Conservation (phyloP, 306 rosid genomes). For the Mimosa pudica region DNA sequence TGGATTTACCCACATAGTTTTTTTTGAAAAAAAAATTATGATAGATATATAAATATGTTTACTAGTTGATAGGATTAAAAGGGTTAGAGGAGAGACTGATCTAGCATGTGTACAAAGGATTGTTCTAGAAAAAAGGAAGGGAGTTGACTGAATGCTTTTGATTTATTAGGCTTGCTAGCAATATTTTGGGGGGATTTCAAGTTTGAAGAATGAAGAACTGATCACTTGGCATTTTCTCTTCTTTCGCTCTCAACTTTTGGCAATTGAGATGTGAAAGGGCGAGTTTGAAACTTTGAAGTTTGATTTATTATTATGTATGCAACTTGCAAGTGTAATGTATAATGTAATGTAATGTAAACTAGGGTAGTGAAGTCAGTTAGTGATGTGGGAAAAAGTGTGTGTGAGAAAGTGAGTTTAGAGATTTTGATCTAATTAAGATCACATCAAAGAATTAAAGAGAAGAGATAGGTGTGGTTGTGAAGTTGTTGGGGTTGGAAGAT, state of each 20-base stretch:
- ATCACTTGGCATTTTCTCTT: conserved; percentile 37
- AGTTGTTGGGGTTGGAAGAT: conserved; percentile 68
- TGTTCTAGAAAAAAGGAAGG: conserved; percentile 43
- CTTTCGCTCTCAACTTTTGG: conserved; percentile 58
- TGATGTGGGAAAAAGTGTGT: conserved; percentile 28
- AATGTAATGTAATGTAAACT: conserved; percentile 27
- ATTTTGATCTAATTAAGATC: conserved; percentile 38
- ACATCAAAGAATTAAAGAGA: conserved; percentile 46
- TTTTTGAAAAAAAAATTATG: background rate
- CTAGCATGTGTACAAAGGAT: conserved; percentile 65
- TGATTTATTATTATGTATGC: conserved; percentile 26
- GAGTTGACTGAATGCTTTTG: conserved; percentile 39
- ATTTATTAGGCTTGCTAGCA: conserved; percentile 40
- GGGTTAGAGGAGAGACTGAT: conserved; percentile 58
- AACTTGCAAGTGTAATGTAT: conserved; percentile 37
- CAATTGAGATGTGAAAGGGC: conserved; percentile 52
- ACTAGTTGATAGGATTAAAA: conserved; percentile 44
- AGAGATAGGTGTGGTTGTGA: conserved; percentile 45
- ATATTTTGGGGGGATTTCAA: conserved; percentile 17
- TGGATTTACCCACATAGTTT: conserved; percentile 36
- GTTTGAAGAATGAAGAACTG: conserved; percentile 35
- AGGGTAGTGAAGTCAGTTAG: conserved; percentile 38
- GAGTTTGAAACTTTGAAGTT: conserved; percentile 4
- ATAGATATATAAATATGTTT: conserved; percentile 31
- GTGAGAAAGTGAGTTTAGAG: conserved; percentile 18